A percentile compares a stretch with the other conserved stretches of the same genome.
Evolutionary conservation across 176 grass and related monocot species (phyloP).

Genomic region (Juncus inflexus): DNA sequence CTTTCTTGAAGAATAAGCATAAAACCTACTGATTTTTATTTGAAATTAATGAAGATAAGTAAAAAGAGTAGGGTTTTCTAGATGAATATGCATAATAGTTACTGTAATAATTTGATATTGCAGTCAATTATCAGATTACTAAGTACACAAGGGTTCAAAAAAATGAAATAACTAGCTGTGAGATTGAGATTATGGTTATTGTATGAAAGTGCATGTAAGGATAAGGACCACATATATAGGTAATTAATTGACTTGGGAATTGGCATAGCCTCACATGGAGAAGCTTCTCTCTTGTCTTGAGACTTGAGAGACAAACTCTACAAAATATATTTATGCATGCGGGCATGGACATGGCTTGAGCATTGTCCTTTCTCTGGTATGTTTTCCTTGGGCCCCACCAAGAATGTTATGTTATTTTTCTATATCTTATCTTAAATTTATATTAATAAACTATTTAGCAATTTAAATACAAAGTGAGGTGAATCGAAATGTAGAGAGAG

Average conservation of each 20-base stretch:
- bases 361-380: constrained; percentile 34
- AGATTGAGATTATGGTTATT: neutral
- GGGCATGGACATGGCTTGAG: constrained; percentile 38
- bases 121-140: too few relatives aligned
- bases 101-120: too few relatives aligned
- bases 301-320: constrained; percentile 19
- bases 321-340: constrained; percentile 25
- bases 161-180: too few relatives aligned
- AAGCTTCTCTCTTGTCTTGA: constrained; percentile 25
- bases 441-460: constrained; percentile 6
- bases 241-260: constrained; percentile 4
- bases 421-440: neutral
- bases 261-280: constrained; percentile 19
- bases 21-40: too few relatives aligned
- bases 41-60: too few relatives aligned
- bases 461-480: neutral
- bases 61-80: too few relatives aligned
- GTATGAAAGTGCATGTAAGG: neutral
- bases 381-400: constrained; percentile 41
- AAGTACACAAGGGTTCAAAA: too few relatives aligned
- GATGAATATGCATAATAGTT: too few relatives aligned
- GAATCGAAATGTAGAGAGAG: constrained; percentile 1
- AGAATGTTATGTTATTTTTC: constrained; percentile 34
- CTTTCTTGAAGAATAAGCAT: too few relatives aligned
- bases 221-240: neutral